Evolutionary conservation across 2,329 filamentous ascomycete species (phyloP).

Genomic region (Chaetomiaceae sp.): DNA sequence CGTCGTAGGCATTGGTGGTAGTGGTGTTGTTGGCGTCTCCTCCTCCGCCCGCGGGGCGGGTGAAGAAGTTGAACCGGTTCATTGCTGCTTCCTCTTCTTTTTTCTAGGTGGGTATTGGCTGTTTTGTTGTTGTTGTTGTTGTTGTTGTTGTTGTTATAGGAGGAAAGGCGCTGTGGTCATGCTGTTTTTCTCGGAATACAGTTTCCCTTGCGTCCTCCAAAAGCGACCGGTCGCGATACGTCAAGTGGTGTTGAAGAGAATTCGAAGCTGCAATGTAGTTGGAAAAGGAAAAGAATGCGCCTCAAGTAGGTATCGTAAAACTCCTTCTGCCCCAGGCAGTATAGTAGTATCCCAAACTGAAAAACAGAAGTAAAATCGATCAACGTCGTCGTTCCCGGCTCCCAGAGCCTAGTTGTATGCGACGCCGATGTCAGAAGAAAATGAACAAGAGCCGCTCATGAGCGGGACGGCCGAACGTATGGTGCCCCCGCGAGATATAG

Average conservation of each 20-base stretch:
- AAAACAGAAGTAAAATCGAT: background rate
- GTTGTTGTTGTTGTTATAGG: background rate
- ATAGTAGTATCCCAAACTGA: background rate
- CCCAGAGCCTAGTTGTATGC: conserved; percentile 16
- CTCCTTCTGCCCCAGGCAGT: conserved; percentile 4
- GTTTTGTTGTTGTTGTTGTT: background rate
- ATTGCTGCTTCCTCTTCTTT: conserved; percentile 17
- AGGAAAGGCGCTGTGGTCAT: background rate
- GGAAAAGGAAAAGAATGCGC: background rate
- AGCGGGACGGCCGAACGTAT: background rate
- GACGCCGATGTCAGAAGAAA: background rate
- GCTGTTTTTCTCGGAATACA: too few species aligned
- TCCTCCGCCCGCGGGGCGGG: conserved; percentile 9
- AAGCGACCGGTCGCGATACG: background rate
- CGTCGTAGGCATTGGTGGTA: background rate
- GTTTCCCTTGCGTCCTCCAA: too few species aligned
- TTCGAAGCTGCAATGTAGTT: background rate
- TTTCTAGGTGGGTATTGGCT: too few species aligned
- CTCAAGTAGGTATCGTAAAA: conserved; percentile 17
- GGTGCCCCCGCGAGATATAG: background rate
- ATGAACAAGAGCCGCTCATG: background rate
- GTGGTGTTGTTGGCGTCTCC: background rate
- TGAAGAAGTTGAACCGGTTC: conserved; percentile 27
- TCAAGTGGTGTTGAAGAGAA: background rate
- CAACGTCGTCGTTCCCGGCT: conserved; percentile 17